Percentiles rank a stretch among this genome's conserved stretches.
phyloP scores from a whole-genome alignment of 2,329 filamentous ascomycete genomes.

The Domatiomyces catenatus region DNA sequence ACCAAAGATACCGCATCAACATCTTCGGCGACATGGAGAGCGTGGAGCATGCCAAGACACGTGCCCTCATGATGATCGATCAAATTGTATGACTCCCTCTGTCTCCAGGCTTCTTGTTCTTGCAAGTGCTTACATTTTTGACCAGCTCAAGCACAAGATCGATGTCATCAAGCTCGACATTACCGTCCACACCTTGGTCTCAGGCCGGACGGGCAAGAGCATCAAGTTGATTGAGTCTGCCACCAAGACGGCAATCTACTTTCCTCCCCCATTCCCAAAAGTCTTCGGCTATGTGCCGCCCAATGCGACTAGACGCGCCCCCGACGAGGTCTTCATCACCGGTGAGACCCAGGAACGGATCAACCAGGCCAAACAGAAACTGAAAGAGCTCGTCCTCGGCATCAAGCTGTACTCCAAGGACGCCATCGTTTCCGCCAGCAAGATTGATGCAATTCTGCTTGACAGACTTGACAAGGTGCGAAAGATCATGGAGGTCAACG shows the following conservation, averaged over 20 bases:
- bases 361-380: conserved; percentile 72
- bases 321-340: conserved; percentile 88
- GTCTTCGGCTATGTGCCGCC: conserved; percentile 81
- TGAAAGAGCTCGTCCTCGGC: conserved; percentile 67
- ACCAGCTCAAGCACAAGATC: conserved; percentile 42
- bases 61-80: conserved; percentile 93
- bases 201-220: conserved; percentile 86
- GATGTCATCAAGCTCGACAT: conserved; percentile 71
- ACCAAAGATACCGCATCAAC: conserved; percentile 79
- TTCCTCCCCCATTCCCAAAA: conserved; percentile 82
- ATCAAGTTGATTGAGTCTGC: conserved; percentile 95
- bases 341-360: conserved; percentile 76
- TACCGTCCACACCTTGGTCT: conserved; percentile 79
- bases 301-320: conserved; percentile 64
- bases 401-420: conserved; percentile 85
- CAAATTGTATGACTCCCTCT: conserved; percentile 49
- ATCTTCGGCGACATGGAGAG: conserved; percentile 94
- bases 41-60: conserved; percentile 90
- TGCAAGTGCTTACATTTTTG: conserved; percentile 5
- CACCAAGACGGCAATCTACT: conserved; percentile 94
- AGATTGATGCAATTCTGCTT: conserved; percentile 87
- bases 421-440: conserved; percentile 72
- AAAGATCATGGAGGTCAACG: conserved; percentile 94
- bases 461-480: conserved; percentile 88
- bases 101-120: not conserved